These are phyloP conservation scores for Mycosphaerella sp. DNA, from an alignment of 2,329 filamentous ascomycete genomes.

Conservation along the genomic window DNA sequence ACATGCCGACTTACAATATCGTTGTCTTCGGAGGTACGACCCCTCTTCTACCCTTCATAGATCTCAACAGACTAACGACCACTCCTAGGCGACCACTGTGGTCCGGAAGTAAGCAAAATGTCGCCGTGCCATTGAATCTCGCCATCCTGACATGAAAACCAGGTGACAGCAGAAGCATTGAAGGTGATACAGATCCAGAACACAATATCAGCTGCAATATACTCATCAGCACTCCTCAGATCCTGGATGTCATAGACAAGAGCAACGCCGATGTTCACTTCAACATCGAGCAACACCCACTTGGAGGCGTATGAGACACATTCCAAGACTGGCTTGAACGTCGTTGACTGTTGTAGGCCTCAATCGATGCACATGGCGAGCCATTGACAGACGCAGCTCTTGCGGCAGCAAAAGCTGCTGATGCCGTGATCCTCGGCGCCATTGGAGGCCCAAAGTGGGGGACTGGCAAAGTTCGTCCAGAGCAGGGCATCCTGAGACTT, in stretches of 20 bases:
- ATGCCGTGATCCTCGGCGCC: conserved; percentile 86
- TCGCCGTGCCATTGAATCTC: neutral
- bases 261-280: conserved; percentile 67
- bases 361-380: conserved; percentile 73
- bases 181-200: conserved; percentile 53
- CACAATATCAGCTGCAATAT: neutral
- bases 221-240: conserved; percentile 43
- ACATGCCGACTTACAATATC: conserved; percentile 27
- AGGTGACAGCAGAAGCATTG: conserved; percentile 78
- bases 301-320: conserved; percentile 71
- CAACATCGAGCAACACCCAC: conserved; percentile 81
- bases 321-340: conserved; percentile 1
- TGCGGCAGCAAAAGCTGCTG: conserved; percentile 71
- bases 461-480: conserved; percentile 77
- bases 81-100: conserved; percentile 61
- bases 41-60: neutral
- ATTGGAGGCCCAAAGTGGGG: conserved; percentile 99
- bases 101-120: conserved; percentile 65
- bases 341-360: conserved; percentile 53
- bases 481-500: conserved; percentile 83
- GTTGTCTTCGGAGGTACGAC: conserved; percentile 24
- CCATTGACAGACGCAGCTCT: conserved; percentile 81
- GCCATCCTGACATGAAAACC: conserved; percentile 11
- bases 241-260: conserved; percentile 73
- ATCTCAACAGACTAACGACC: neutral